Conservation (phyloP, 2,329 filamentous ascomycete genomes). For the Penicillium sp. region DNA sequence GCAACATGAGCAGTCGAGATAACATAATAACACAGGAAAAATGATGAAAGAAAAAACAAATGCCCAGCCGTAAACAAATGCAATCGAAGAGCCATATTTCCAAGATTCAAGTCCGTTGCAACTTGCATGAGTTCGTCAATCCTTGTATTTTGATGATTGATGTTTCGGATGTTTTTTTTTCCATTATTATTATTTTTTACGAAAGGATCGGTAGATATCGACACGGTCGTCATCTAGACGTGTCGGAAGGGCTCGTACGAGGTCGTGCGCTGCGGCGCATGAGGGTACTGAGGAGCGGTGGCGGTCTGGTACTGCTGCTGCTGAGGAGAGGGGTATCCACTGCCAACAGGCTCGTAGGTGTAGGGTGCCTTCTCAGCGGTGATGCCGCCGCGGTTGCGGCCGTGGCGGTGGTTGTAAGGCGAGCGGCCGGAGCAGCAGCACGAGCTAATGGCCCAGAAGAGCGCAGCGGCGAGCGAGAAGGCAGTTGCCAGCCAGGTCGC, state of each 20-base stretch:
- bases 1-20: conserved; percentile 1
- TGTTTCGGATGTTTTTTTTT: conserved; percentile 9
- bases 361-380: conserved; percentile 65
- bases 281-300: conserved; percentile 31
- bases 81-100: conserved; percentile 1
- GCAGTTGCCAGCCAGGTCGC: conserved; percentile 79
- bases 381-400: conserved; percentile 45
- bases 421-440: conserved; percentile 85
- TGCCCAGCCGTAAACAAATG: conserved; percentile 3
- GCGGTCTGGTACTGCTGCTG: conserved; percentile 32
- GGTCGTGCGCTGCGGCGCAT: conserved; percentile 34
- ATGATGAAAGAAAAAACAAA: not conserved
- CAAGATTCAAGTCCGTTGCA: conserved; percentile 17
- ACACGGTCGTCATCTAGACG: conserved; percentile 27
- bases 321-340: conserved; percentile 30
- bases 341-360: conserved; percentile 61
- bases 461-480: conserved; percentile 72
- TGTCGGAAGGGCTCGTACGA: conserved; percentile 47
- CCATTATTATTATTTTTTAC: conserved; percentile 3
- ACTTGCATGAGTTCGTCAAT: conserved; percentile 22
- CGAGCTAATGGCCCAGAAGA: conserved; percentile 91
- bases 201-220: not conserved
- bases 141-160: conserved; percentile 13
- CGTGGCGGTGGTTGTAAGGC: conserved; percentile 51
- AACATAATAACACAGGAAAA: conserved; percentile 17